These are phyloP conservation scores for Sesbania bispinosa DNA, from an alignment of 306 rosid species.

Conservation along the genomic window DNA sequence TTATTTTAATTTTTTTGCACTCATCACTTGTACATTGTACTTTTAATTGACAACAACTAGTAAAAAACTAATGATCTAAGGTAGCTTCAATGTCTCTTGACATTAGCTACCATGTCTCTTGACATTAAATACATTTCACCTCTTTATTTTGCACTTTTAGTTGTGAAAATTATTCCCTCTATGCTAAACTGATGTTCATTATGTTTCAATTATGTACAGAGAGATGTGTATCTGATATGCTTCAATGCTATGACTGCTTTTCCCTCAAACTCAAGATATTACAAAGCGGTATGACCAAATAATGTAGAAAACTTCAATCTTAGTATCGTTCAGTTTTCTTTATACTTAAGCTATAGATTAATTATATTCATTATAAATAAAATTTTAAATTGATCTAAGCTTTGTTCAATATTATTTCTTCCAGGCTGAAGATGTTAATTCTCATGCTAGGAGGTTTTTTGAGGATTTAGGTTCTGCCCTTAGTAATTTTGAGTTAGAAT, in stretches of 20 bases:
- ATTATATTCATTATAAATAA: background rate
- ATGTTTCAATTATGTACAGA: constrained; percentile 9
- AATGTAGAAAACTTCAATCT: background rate
- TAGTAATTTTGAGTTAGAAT: background rate
- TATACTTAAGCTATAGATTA: background rate
- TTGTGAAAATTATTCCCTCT: background rate
- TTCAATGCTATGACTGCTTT: background rate
- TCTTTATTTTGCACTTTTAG: background rate
- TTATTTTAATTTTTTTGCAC: background rate
- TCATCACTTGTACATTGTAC: background rate
- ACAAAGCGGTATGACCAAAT: constrained; percentile 22
- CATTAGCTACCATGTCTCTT: no score
- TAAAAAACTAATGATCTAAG: background rate
- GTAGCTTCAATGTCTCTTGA: no score
- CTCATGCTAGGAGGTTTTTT: background rate
- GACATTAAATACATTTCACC: background rate
- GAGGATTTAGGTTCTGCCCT: background rate
- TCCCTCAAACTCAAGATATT: background rate
- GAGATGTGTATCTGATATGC: constrained; percentile 23
- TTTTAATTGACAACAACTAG: background rate
- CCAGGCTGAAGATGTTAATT: background rate
- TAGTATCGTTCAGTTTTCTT: background rate
- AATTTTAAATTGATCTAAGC: background rate
- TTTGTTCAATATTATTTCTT: background rate
- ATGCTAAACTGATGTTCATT: constrained; percentile 10